Evolutionary conservation across 306 rosid species (phyloP).

Genomic region (Quercus wislizeni): DNA sequence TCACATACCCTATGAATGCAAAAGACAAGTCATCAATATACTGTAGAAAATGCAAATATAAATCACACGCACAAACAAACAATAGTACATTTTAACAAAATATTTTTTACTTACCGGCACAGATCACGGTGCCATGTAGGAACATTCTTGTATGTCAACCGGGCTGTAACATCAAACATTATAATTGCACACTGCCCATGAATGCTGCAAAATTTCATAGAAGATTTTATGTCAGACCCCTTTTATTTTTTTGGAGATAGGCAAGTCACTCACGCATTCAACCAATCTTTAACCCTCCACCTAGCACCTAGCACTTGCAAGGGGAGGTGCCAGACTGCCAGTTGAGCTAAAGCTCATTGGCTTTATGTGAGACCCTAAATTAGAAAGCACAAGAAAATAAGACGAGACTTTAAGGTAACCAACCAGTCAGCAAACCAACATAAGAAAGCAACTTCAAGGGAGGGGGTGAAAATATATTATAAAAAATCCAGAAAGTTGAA

Average conservation of each 20-base stretch:
- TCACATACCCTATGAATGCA: slow-evolving; percentile 57
- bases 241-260: too few species aligned
- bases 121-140: slow-evolving; percentile 85
- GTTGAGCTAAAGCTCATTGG: too few species aligned
- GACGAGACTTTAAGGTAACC: neutral
- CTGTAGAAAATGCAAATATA: neutral
- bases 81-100: neutral
- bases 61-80: neutral
- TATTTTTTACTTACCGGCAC: slow-evolving; percentile 42
- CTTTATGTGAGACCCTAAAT: slow-evolving; percentile 3
- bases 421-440: slow-evolving; percentile 3
- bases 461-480: neutral
- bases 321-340: too few species aligned
- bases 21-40: neutral
- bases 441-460: neutral
- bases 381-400: neutral
- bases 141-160: slow-evolving; percentile 72
- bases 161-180: slow-evolving; percentile 78
- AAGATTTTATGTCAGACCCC: neutral
- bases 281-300: too few species aligned
- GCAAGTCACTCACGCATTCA: too few species aligned
- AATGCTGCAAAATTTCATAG: slow-evolving; percentile 38
- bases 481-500: neutral
- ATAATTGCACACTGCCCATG: slow-evolving; percentile 80
- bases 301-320: too few species aligned